Conservation (phyloP, 257 asterid species). For the Rubia yunnanensis region DNA sequence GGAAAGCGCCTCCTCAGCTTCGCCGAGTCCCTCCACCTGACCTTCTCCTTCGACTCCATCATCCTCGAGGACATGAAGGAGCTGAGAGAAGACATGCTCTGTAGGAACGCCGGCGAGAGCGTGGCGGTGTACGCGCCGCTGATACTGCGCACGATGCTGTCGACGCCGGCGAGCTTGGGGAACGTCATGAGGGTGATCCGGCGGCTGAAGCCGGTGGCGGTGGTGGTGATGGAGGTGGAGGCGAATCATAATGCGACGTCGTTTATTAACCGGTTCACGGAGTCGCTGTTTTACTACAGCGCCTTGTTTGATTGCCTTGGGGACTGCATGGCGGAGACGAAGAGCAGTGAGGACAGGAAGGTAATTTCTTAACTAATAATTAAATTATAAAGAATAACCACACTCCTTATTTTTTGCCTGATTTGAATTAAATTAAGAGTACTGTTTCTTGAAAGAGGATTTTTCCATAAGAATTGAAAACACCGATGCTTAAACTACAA, state of each 20-base stretch:
- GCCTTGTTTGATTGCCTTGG: conserved; percentile 53
- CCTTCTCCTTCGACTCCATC: conserved; percentile 32
- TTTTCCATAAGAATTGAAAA: no score
- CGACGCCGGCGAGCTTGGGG: conserved; percentile 29
- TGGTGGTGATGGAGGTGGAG: conserved; percentile 59
- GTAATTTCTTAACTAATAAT: no score
- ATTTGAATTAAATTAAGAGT: no score
- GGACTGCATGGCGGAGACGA: conserved; percentile 40
- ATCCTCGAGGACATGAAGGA: conserved; percentile 36
- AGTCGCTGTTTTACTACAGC: conserved; percentile 39
- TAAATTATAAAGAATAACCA: no score
- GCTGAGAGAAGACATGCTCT: conserved; percentile 23
- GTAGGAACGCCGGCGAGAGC: conserved; percentile 29
- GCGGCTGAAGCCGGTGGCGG: conserved; percentile 33
- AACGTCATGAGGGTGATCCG: conserved; percentile 34
- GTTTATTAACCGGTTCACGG: conserved; percentile 48
- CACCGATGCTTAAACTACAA: no score
- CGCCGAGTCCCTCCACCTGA: conserved; percentile 38
- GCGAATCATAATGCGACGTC: conserved; percentile 60
- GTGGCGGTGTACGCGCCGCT: conserved; percentile 36
- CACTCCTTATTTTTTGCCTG: no score
- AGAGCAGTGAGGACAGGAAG: conserved; percentile 20
- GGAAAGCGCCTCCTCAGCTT: conserved; percentile 39
- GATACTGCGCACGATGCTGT: conserved; percentile 46
- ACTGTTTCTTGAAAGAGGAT: no score